Base-by-base conservation (phyloP, 78 protist species). In the Emiliania huxleyi region DNA sequence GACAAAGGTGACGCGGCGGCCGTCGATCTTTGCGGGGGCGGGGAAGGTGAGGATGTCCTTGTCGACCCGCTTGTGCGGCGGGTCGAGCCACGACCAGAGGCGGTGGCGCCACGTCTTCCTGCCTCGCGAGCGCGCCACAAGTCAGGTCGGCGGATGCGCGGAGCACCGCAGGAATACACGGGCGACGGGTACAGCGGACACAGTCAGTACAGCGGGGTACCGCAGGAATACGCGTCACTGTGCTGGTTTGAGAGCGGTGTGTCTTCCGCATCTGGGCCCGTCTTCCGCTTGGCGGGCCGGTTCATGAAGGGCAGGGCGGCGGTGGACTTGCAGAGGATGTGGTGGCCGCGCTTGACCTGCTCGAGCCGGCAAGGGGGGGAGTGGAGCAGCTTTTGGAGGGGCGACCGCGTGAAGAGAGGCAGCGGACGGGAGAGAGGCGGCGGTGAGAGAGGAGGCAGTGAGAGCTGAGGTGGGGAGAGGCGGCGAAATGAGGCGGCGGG, bases 281-380 rank as follows among this genome's bases (percentile, higher is more conserved):
- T n/a, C n/a, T n/a, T n/a, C n/a, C n/a, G 62, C 75, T 87, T 87
- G 49, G 37, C 1, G n/a, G 91, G 91, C 71, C 73, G 38, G 83
- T 93, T 93, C 88, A 93, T 89, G 62, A 90, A 79, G 38, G 95
- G 93, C 90, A 93, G 44, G 8, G 95, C 95, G 25, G 73, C 91
- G 11, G 90, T 21, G 23, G 92, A 62, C 85, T 93, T 93, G 93
- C 91, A 90, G 55, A 93, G 46, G 71, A 93, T 93, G 43, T 93
- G 49, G 69, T 81, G 49, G 46, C 93, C 93, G 46, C 95, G 93
- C n/a, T 4, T 44, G 26, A 81, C 56, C 37, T 44, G 42, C 19
- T n/a, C n/a, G n/a, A n/a, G n/a, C n/a, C n/a, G n/a, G n/a, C n/a
- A n/a, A n/a, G n/a, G n/a, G n/a, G n/a, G n/a, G n/a, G n/a, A n/a